Evolutionary conservation across 139 green algal species (phyloP).

Genomic region (Chlorella sorokiniana): DNA sequence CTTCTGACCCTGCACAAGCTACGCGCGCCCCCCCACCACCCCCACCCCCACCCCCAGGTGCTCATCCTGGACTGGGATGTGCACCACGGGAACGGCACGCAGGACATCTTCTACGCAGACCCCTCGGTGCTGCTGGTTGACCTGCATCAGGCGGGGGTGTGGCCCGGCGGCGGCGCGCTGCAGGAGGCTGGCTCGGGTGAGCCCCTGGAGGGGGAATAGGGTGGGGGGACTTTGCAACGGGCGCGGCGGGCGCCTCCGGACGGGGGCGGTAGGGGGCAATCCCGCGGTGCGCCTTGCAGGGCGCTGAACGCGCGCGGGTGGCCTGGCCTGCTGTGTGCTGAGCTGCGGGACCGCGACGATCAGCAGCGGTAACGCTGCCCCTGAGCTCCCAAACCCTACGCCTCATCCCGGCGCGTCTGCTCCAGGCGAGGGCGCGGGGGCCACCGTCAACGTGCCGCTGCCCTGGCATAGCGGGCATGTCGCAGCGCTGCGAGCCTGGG

Average conservation of each 20-base stretch:
- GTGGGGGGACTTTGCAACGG: neutral
- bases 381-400: too few species aligned
- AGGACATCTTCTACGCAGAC: constrained; percentile 73
- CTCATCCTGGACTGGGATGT: constrained; percentile 63
- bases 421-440: constrained; percentile 65
- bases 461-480: constrained; percentile 53
- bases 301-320: too few species aligned
- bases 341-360: too few species aligned
- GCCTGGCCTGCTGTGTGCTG: neutral
- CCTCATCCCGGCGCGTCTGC: constrained; percentile 33
- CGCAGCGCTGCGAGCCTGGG: constrained; percentile 53
- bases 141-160: constrained; percentile 55
- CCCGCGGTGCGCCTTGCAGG: too few species aligned
- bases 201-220: neutral
- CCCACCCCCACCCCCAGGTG: constrained; percentile 31
- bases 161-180: constrained; percentile 41
- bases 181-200: constrained; percentile 36
- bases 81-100: constrained; percentile 66
- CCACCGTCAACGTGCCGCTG: constrained; percentile 82
- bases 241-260: too few species aligned
- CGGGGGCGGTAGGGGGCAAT: too few species aligned
- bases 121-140: constrained; percentile 63
- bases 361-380: too few species aligned
- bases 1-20: too few species aligned
- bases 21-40: too few species aligned